Evolutionary conservation across 768 basidiomycete species (phyloP), one percentile per base, ranked within the genome.

Genomic region (Phanerochaete carnosa): DNA sequence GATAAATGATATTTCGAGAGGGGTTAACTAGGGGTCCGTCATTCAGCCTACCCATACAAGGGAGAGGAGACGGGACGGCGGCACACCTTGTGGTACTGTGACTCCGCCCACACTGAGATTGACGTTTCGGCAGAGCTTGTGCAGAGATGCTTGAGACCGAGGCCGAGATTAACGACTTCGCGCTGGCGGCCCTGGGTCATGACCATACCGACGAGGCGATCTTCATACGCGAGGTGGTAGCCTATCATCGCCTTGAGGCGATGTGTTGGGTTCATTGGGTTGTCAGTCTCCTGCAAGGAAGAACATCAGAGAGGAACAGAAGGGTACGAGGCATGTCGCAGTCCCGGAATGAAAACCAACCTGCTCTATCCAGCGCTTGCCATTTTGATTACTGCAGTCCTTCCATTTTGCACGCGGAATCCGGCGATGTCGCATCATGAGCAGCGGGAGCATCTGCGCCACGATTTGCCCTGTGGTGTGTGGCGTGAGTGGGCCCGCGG

Each of bases 361-460:
- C 79, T 89, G 89, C 66, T 92, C 89, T 58, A 92, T 92, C 88
- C 89, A 92, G 63, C 88, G 89, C 65, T 92, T 92, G 45, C 89
- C 89, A 45, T 76, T 82, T 1, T 76, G 64, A 0, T 82, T 87
- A 26, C 77, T 73, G 58, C 80, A 80, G 63, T 90, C 89, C 60
- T 80, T 78, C 90, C 90, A 92, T 63, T 87, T 86, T 13, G 85
- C 74, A 22, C 90, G 79, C 1, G 90, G 88, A 72, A 92, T 88
- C 39, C 90, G 84, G 58, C 90, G 79, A 71, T 92, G 90, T 16
- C 90, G 77, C 90, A 92, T 92, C 90, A 92, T 91, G 65, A 92
- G 84, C 13, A 92, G 76, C 0, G 90, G 90, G 11, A 92, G 75
- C 78, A 92, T 87, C 64, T 87, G 79, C 19, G 86, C 85, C 71